A percentile compares a stretch with the other conserved stretches of the same genome.
phyloP scores from a whole-genome alignment of 2,329 filamentous ascomycete genomes.

The Aspergillus tanneri region DNA sequence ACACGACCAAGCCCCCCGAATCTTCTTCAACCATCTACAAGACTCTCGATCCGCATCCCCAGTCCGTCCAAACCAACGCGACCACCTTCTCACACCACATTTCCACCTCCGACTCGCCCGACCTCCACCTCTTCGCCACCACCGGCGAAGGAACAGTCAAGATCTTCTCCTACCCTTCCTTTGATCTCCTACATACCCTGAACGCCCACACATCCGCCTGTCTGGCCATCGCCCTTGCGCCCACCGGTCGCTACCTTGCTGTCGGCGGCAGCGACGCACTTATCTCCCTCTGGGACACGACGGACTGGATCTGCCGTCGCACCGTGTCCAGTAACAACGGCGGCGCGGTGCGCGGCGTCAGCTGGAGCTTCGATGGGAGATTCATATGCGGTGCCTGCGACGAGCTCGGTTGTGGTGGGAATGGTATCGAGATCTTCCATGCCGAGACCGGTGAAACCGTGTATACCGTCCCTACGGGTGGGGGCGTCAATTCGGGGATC shows the following conservation, averaged over 20 bases:
- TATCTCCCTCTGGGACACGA: constrained; percentile 53
- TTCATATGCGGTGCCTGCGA: constrained; percentile 51
- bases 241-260: constrained; percentile 50
- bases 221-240: constrained; percentile 46
- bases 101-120: constrained; percentile 33
- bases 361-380: constrained; percentile 52
- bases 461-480: constrained; percentile 44
- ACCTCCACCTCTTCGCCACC: constrained; percentile 48
- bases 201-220: constrained; percentile 52
- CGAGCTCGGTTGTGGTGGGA: constrained; percentile 44
- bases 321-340: constrained; percentile 47
- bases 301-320: constrained; percentile 51
- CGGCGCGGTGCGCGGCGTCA: constrained; percentile 48
- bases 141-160: constrained; percentile 52
- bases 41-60: constrained; percentile 44
- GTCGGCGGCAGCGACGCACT: constrained; percentile 51
- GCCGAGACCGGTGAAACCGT: constrained; percentile 51
- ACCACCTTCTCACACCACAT: constrained; percentile 49
- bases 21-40: constrained; percentile 35
- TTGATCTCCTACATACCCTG: constrained; percentile 45
- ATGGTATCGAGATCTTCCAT: constrained; percentile 51
- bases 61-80: constrained; percentile 50
- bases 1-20: constrained; percentile 15
- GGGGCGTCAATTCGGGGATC: constrained; percentile 37
- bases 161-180: constrained; percentile 49